These are phyloP conservation scores for Umbelopsis vinacea DNA, from an alignment of 192 early-diverging fungal species.

Conservation along the genomic window DNA sequence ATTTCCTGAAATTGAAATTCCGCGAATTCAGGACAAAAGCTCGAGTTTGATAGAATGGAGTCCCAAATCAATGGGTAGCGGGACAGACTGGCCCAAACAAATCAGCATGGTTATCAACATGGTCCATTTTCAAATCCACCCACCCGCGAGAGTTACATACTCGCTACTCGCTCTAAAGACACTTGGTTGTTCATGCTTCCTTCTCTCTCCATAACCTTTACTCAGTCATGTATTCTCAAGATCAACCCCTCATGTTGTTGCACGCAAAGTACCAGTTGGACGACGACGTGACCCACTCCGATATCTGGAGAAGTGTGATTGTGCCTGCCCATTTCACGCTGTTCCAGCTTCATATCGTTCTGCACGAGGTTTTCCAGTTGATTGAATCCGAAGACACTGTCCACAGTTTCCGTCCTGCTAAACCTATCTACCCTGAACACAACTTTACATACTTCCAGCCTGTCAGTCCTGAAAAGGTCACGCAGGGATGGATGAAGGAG, in stretches of 20 bases:
- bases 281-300: background rate
- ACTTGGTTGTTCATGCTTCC: background rate
- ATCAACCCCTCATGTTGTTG: slow-evolving; percentile 1
- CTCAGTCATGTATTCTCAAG: background rate
- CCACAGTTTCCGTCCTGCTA: background rate
- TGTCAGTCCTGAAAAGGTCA: background rate
- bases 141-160: background rate
- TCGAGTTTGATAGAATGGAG: too few species aligned
- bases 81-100: too few species aligned
- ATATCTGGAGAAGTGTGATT: slow-evolving; percentile 18
- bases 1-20: too few species aligned
- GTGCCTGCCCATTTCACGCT: slow-evolving; percentile 8
- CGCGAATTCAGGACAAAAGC: too few species aligned
- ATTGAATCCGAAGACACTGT: background rate
- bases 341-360: slow-evolving; percentile 4
- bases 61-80: too few species aligned
- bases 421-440: slow-evolving; percentile 1
- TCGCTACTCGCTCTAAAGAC: background rate
- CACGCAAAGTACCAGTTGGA: background rate
- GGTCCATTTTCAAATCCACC: background rate
- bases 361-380: background rate
- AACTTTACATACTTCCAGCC: background rate
- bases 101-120: too few species aligned
- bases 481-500: background rate
- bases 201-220: background rate